Evolutionary conservation across 1,139 yeast genomes (phyloP), one percentile per base, ranked within the genome.

Genomic region (Magnusiomyces suaveolens): DNA sequence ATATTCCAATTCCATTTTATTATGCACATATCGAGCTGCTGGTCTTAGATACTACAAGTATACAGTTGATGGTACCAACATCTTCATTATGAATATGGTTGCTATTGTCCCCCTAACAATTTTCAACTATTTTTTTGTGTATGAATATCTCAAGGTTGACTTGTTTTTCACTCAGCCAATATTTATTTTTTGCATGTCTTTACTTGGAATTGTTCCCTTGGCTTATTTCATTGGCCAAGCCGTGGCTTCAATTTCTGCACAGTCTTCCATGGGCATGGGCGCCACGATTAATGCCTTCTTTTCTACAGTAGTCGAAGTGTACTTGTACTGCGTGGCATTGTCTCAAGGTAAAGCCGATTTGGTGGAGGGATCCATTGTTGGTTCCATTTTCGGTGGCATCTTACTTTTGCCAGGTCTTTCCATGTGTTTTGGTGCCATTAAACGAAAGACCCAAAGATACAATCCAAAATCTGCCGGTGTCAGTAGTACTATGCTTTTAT

Each of bases 191-290:
- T 75, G 80, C 53, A 73, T 89, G 29, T 86, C 96, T 69, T 74
- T 92, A 58, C 76, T 86, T 53, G 86, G 97, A 1, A 87, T 92
- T 58, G 80, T 92, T 51, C 98, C 99, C 1, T 75, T 92, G 61
- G 98, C 98, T 0, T 92, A 92, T 67, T 92, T 90, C 68, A 90
- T 92, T 64, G 99, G 99, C 2, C 97, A 92, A 69, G 98, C 97
- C 1, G 98, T 92, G 26, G 99, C 99, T 0, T 90, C 97, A 1
- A 92, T 92, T 60, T 87, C 96, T 2, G 97, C 98, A 0, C 98
- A 94, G 71, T 88, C 97, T 0, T 90, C 97, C 0, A 92, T 92
- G 97, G 97, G 97, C n/a, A 83, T 92, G 60, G 98, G 98, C 73
- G 98, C 99, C 1, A 96, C 90, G 0, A 89, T 92, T 63, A 92